These are phyloP conservation scores for Dryadomyces quercivorus DNA, from an alignment of 2,329 filamentous ascomycete species.

Conservation along the genomic window DNA sequence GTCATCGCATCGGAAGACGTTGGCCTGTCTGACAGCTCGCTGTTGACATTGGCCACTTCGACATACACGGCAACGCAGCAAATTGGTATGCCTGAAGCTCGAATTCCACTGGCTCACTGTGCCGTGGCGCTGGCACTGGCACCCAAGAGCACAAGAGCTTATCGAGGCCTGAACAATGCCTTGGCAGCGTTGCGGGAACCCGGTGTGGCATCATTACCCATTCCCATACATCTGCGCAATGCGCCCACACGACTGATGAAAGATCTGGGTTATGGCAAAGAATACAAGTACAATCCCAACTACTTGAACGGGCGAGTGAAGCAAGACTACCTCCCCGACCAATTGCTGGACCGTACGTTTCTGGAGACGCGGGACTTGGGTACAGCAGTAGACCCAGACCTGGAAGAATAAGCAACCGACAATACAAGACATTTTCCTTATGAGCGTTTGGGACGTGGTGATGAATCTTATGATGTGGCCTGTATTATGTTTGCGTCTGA, in stretches of 20 bases:
- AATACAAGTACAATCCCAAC: constrained; percentile 95
- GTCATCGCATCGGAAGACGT: constrained; percentile 93
- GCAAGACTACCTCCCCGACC: constrained; percentile 84
- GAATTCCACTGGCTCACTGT: constrained; percentile 83
- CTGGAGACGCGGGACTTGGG: constrained; percentile 73
- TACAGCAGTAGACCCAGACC: constrained; percentile 60
- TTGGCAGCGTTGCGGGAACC: constrained; percentile 70
- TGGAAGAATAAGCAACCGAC: constrained; percentile 21
- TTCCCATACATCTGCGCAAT: constrained; percentile 82
- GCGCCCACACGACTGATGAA: constrained; percentile 89
- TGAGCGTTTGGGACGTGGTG: no score
- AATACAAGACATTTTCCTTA: no score
- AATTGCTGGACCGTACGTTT: constrained; percentile 58
- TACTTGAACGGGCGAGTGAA: constrained; percentile 69
- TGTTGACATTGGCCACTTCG: constrained; percentile 74
- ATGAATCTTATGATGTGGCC: no score
- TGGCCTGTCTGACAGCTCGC: constrained; percentile 73
- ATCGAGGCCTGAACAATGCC: constrained; percentile 70
- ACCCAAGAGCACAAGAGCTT: constrained; percentile 78
- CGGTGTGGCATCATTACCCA: constrained; percentile 66
- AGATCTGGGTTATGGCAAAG: constrained; percentile 76
- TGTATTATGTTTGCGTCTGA: no score
- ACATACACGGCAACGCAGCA: constrained; percentile 82
- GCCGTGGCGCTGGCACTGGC: constrained; percentile 69
- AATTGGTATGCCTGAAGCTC: constrained; percentile 88